Evolutionary conservation across 139 green algal species (phyloP).

Genomic region (Spirogloea muscicola): DNA sequence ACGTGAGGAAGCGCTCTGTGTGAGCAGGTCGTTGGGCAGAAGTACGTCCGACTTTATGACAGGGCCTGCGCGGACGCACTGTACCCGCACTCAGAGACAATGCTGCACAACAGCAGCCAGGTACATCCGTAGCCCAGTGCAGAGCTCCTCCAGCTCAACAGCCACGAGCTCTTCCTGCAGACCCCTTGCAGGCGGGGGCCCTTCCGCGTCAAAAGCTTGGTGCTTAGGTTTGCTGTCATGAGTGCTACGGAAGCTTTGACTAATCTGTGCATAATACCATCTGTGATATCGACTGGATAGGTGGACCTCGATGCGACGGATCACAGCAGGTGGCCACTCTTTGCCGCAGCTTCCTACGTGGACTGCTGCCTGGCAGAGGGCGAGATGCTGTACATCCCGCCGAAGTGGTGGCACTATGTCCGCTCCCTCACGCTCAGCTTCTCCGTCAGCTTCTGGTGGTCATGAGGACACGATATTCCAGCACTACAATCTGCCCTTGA

Average conservation of each 20-base stretch:
- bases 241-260: too few species aligned
- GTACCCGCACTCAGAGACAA: constrained; percentile 56
- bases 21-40: constrained; percentile 64
- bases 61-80: constrained; percentile 60
- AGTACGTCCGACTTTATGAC: constrained; percentile 89
- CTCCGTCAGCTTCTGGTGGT: constrained; percentile 89
- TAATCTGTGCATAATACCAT: too few species aligned
- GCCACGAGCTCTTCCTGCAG: too few species aligned
- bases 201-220: too few species aligned
- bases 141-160: too few species aligned
- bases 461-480: too few species aligned
- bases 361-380: constrained; percentile 74
- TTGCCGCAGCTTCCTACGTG: constrained; percentile 42
- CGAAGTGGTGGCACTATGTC: constrained; percentile 89
- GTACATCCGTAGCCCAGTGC: too few species aligned
- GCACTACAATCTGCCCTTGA: too few species aligned
- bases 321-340: constrained; percentile 51
- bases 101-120: constrained; percentile 63
- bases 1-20: constrained; percentile 49
- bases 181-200: too few species aligned
- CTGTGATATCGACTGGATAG: constrained; percentile 11
- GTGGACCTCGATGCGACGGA: constrained; percentile 58
- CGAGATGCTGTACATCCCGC: constrained; percentile 85
- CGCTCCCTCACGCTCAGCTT: constrained; percentile 64
- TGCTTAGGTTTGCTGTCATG: too few species aligned